Evolutionary conservation across 2,329 filamentous ascomycete genomes (phyloP).

Genomic region (Bipolaris sorokiniana): DNA sequence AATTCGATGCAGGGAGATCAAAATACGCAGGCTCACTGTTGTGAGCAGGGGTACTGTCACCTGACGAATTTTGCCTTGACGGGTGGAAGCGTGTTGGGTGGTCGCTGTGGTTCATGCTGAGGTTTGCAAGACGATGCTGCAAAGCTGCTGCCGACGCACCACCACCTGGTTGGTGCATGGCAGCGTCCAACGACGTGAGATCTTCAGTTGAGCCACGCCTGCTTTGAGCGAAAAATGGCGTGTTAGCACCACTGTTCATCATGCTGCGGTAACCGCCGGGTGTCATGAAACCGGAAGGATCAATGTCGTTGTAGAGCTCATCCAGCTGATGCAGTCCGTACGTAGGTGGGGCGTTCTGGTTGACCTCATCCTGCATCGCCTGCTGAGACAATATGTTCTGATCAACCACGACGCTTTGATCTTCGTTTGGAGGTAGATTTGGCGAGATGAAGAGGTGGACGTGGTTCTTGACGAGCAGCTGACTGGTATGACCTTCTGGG

Average conservation of each 20-base stretch:
- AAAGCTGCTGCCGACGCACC: conserved; percentile 65
- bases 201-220: conserved; percentile 83
- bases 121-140: conserved; percentile 69
- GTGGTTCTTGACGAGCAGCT: conserved; percentile 89
- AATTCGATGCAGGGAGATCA: conserved; percentile 29
- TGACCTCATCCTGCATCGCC: conserved; percentile 61
- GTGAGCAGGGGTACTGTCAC: conserved; percentile 45
- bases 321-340: conserved; percentile 92
- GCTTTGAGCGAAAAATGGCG: conserved; percentile 74
- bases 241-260: conserved; percentile 64
- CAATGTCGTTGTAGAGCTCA: conserved; percentile 86
- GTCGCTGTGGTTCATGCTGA: conserved; percentile 51
- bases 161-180: conserved; percentile 40
- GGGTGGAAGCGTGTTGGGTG: conserved; percentile 36
- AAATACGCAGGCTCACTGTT: conserved; percentile 30
- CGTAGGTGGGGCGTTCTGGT: conserved; percentile 79
- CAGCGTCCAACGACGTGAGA: conserved; percentile 64
- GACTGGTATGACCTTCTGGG: conserved; percentile 91
- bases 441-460: conserved; percentile 96
- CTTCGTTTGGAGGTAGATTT: conserved; percentile 84
- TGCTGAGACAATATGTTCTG: conserved; percentile 46
- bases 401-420: conserved; percentile 71
- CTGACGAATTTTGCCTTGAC: conserved; percentile 42
- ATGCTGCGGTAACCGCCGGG: conserved; percentile 68
- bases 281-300: conserved; percentile 80